These are phyloP conservation scores for Calonectria pseudoturangicola DNA, from an alignment of 2,329 filamentous ascomycete genomes.

Conservation along the genomic window DNA sequence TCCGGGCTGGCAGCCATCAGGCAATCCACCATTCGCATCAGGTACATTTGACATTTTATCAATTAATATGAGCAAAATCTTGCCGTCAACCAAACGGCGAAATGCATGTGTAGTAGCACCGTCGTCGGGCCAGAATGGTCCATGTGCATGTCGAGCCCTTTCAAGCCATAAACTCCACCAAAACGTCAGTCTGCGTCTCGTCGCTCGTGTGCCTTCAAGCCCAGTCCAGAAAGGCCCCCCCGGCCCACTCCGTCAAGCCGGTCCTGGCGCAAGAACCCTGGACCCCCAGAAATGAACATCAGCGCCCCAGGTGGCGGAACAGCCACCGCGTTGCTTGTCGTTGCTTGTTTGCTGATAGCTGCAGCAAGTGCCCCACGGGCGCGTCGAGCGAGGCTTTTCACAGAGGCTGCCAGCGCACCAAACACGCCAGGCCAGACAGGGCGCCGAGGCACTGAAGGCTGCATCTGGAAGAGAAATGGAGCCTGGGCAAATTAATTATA, in stretches of 20 bases:
- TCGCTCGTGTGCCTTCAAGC: slow-evolving; percentile 37
- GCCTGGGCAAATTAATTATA: slow-evolving; percentile 52
- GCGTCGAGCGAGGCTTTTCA: slow-evolving; percentile 20
- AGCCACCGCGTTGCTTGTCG: slow-evolving; percentile 35
- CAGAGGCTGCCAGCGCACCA: slow-evolving; percentile 40
- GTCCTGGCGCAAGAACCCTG: slow-evolving; percentile 25
- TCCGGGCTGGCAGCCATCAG: slow-evolving; percentile 25
- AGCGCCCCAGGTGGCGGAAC: slow-evolving; percentile 21
- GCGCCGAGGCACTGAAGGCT: slow-evolving; percentile 39
- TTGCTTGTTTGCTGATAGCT: slow-evolving; percentile 36
- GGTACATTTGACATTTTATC: slow-evolving; percentile 17
- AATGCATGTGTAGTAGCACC: background rate
- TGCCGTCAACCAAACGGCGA: background rate
- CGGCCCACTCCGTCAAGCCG: slow-evolving; percentile 6
- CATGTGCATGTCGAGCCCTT: background rate
- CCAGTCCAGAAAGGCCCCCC: slow-evolving; percentile 30
- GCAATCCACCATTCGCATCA: slow-evolving; percentile 6
- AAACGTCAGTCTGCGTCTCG: slow-evolving; percentile 14
- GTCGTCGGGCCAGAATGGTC: slow-evolving; percentile 21
- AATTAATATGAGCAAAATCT: slow-evolving; percentile 9
- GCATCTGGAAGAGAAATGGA: slow-evolving; percentile 42
- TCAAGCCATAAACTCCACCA: slow-evolving; percentile 28
- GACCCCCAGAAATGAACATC: slow-evolving; percentile 32
- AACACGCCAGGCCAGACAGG: slow-evolving; percentile 1
- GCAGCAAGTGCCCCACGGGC: slow-evolving; percentile 31